Percentiles rank a stretch among this genome's conserved stretches.
These are phyloP conservation scores for Agrocybe praecox DNA, from an alignment of 768 basidiomycete genomes.

Conservation along the genomic window DNA sequence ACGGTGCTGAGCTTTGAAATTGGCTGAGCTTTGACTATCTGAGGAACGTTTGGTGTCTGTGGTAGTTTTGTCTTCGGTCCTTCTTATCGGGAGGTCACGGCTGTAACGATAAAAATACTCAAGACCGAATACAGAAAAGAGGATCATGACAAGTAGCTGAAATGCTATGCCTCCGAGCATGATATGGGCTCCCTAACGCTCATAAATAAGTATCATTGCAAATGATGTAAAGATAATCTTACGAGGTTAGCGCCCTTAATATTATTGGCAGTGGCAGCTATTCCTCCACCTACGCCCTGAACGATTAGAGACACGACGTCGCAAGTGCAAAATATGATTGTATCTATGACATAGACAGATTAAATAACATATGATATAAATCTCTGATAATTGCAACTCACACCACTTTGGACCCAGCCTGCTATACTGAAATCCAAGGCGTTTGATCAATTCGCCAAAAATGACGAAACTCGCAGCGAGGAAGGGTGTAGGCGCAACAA, in stretches of 20 bases:
- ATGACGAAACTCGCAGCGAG: conserved; percentile 64
- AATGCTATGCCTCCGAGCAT: conserved; percentile 69
- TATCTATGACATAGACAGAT: conserved; percentile 28
- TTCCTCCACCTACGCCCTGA: conserved; percentile 65
- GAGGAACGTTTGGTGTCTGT: background rate
- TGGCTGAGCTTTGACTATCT: background rate
- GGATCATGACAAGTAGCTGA: conserved; percentile 50
- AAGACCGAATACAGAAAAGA: conserved; percentile 40
- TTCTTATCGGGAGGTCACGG: background rate
- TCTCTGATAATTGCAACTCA: conserved; percentile 23
- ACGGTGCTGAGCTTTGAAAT: background rate
- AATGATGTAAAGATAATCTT: background rate
- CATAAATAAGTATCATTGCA: background rate
- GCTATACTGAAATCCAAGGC: conserved; percentile 49
- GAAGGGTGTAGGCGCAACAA: conserved; percentile 48
- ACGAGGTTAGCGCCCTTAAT: conserved; percentile 12
- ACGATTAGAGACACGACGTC: conserved; percentile 59
- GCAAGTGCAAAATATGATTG: conserved; percentile 42
- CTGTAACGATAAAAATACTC: conserved; percentile 7
- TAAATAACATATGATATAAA: background rate
- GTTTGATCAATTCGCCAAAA: conserved; percentile 47
- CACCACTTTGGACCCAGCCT: conserved; percentile 44
- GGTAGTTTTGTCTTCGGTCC: background rate
- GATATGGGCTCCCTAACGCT: conserved; percentile 36
- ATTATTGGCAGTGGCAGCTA: conserved; percentile 40